phyloP scores from a whole-genome alignment of 2,329 filamentous ascomycete species.

The Alternaria sp. region DNA sequence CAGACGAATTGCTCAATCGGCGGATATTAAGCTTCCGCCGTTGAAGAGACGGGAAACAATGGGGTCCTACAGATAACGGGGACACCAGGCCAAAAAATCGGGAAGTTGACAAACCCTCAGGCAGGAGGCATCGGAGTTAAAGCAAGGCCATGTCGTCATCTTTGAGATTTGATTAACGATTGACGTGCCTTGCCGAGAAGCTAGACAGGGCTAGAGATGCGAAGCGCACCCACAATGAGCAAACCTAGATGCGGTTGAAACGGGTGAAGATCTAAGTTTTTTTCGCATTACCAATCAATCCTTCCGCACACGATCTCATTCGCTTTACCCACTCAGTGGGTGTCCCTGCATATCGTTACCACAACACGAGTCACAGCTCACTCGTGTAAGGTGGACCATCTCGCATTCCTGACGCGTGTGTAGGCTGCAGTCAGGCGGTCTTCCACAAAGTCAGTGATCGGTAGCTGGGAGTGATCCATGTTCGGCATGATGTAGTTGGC shows the following conservation, averaged over 20 bases:
- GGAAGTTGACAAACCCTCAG: slow-evolving; percentile 13
- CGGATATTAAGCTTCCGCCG: background rate
- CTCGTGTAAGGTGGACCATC: background rate
- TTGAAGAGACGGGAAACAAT: background rate
- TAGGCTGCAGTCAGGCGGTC: background rate
- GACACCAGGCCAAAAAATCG: slow-evolving; percentile 5
- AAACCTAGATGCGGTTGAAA: background rate
- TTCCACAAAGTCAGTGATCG: background rate
- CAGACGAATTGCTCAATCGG: background rate
- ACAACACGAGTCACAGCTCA: slow-evolving; percentile 2
- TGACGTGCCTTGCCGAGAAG: slow-evolving; percentile 7
- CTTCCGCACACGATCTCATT: background rate
- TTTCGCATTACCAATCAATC: slow-evolving; percentile 10
- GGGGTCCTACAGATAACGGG: background rate
- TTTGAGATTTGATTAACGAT: slow-evolving; percentile 13
- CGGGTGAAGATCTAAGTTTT: background rate
- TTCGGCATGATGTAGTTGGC: background rate
- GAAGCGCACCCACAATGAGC: background rate
- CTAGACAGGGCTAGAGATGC: slow-evolving; percentile 3
- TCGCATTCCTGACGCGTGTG: background rate
- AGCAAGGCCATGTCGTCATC: slow-evolving; percentile 17
- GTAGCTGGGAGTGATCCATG: background rate
- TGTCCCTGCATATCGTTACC: slow-evolving; percentile 6
- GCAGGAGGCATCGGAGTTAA: slow-evolving; percentile 24
- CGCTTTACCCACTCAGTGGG: background rate